Evolutionary conservation across 2,329 filamentous ascomycete species (phyloP).

Genomic region (Phialocephala sp.): DNA sequence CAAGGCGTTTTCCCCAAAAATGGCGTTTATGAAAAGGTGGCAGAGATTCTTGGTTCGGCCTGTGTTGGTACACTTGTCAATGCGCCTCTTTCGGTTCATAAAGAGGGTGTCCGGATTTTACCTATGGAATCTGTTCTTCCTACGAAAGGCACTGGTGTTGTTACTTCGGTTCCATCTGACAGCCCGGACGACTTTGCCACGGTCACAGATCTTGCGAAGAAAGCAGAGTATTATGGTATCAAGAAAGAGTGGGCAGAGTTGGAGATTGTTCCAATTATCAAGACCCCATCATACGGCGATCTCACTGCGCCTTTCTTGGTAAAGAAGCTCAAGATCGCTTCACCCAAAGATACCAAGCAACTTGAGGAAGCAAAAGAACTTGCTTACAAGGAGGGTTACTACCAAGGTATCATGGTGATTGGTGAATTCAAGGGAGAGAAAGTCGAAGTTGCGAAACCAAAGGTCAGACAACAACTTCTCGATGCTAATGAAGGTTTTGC

Average conservation of each 20-base stretch:
- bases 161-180: constrained; percentile 94
- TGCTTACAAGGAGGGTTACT: constrained; percentile 97
- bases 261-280: constrained; percentile 87
- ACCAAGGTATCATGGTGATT: constrained; percentile 88
- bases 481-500: constrained; percentile 81
- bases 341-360: constrained; percentile 91
- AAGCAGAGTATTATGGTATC: constrained; percentile 94
- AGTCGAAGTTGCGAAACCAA: constrained; percentile 85
- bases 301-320: constrained; percentile 83
- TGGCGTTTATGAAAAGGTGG: constrained; percentile 75
- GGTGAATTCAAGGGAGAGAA: constrained; percentile 88
- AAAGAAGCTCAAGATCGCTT: constrained; percentile 94
- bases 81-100: constrained; percentile 87
- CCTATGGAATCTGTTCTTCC: constrained; percentile 95
- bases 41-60: constrained; percentile 77
- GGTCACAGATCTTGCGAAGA: constrained; percentile 86
- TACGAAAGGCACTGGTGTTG: constrained; percentile 94
- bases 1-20: constrained; percentile 84
- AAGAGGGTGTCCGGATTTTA: constrained; percentile 81
- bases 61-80: constrained; percentile 88
- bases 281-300: constrained; percentile 87
- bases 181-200: constrained; percentile 96
- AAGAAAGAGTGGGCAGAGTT: constrained; percentile 95
- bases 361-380: constrained; percentile 93
- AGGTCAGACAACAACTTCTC: constrained; percentile 80